Conservation (phyloP, 768 basidiomycete species). For the Glaciozyma antarctica region DNA sequence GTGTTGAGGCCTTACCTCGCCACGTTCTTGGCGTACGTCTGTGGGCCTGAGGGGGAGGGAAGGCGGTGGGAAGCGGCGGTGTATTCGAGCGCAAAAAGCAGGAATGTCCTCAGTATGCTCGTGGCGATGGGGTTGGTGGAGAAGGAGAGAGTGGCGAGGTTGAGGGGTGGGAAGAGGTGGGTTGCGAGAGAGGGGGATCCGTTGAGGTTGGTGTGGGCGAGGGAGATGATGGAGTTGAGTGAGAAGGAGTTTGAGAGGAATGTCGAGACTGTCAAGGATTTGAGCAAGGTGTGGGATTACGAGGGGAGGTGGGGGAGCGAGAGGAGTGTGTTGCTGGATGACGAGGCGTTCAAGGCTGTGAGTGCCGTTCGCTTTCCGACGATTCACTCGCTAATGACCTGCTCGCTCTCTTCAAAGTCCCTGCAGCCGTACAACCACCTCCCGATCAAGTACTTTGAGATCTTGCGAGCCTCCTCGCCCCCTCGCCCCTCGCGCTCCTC, state of each 20-base stretch:
- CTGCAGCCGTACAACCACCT: constrained; percentile 20
- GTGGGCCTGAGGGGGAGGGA: constrained; percentile 1
- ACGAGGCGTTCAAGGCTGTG: constrained; percentile 23
- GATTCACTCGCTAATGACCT: not conserved
- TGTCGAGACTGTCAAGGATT: constrained; percentile 28
- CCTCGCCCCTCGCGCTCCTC: not conserved
- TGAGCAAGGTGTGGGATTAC: constrained; percentile 20
- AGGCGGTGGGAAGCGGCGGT: constrained; percentile 13
- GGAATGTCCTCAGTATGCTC: constrained; percentile 28
- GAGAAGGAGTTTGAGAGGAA: constrained; percentile 11
- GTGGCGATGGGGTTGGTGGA: constrained; percentile 21
- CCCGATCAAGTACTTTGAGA: constrained; percentile 17
- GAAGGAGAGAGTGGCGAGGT: not conserved
- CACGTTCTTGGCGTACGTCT: constrained; percentile 30
- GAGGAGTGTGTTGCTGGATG: constrained; percentile 22
- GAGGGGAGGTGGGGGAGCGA: constrained; percentile 1
- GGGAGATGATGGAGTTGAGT: constrained; percentile 27
- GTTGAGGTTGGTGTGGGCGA: constrained; percentile 16
- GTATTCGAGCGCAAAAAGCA: constrained; percentile 24
- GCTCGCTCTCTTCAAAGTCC: not conserved
- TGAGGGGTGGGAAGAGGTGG: not conserved
- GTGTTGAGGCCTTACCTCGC: constrained; percentile 28
- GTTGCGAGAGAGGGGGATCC: constrained; percentile 9
- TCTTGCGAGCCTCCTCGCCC: not conserved
- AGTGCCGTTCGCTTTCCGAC: not conserved